Evolutionary conservation across 306 rosid species (phyloP).

Genomic region (Malus fusca): DNA sequence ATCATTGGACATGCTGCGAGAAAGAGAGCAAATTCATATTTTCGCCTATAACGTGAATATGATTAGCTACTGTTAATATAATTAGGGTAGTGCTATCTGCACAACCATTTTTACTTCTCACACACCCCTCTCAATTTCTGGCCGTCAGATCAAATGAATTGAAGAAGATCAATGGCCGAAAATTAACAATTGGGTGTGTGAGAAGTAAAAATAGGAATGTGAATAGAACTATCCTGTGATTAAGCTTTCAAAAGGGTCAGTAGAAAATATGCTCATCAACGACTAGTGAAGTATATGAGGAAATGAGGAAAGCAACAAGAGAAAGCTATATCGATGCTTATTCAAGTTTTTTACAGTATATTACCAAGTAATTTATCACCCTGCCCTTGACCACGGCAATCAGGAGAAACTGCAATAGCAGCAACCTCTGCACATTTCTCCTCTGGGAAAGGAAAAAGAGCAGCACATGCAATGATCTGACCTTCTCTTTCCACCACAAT

Average conservation of each 20-base stretch:
- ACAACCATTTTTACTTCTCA: too few species aligned
- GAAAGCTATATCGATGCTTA: not conserved
- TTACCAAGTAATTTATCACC: conserved; percentile 97
- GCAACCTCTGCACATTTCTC: conserved; percentile 94
- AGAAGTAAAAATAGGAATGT: too few species aligned
- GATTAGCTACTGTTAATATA: not conserved
- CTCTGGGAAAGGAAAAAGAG: conserved; percentile 67
- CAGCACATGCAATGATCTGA: conserved; percentile 90
- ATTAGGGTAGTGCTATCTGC: not conserved
- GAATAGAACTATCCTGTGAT: too few species aligned
- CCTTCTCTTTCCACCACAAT: conserved; percentile 92
- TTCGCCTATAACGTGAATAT: not conserved
- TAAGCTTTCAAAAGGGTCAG: not conserved
- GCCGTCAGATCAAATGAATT: too few species aligned
- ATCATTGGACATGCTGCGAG: not conserved
- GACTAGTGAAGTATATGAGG: not conserved
- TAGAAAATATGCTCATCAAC: not conserved
- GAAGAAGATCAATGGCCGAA: too few species aligned
- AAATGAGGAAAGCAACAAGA: not conserved
- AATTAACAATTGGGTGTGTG: too few species aligned
- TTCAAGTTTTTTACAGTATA: not conserved
- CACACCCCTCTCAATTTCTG: too few species aligned
- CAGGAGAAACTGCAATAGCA: conserved; percentile 88
- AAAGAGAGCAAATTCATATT: not conserved
- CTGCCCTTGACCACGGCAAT: conserved; percentile 92